phyloP scores from a whole-genome alignment of 805 yeast species.

The Saccharomycopsis malanga region DNA sequence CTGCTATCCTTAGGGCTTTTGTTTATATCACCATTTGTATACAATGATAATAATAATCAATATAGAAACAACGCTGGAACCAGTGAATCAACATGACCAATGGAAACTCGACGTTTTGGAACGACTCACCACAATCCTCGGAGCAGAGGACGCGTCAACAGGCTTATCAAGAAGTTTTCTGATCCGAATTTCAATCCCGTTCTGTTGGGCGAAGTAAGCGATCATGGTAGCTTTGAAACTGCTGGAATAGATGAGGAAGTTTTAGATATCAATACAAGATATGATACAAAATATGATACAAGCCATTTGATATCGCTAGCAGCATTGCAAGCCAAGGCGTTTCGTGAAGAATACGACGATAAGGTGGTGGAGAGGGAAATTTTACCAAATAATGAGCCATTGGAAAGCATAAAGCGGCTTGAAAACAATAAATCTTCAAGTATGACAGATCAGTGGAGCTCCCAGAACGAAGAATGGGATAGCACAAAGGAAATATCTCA shows the following conservation, averaged over 20 bases:
- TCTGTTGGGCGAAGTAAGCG: neutral
- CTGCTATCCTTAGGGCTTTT: no score
- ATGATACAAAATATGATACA: constrained; percentile 2
- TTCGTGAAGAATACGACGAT: neutral
- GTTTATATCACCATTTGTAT: no score
- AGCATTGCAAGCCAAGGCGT: neutral
- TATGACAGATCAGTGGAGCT: no score
- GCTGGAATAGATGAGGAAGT: neutral
- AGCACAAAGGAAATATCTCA: no score
- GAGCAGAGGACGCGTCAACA: neutral
- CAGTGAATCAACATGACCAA: no score
- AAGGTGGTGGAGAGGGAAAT: neutral
- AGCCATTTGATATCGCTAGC: constrained; percentile 9
- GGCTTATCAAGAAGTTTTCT: neutral
- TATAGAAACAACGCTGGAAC: no score
- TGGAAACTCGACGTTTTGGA: no score
- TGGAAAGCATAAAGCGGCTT: neutral
- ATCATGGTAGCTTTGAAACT: neutral
- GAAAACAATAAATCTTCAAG: no score
- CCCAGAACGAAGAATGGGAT: no score
- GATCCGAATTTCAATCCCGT: neutral
- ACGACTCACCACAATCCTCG: neutral
- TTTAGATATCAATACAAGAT: neutral
- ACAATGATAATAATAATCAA: no score
- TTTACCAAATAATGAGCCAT: no score